Conservation (phyloP, 2,329 filamentous ascomycete genomes). For the Neoscytalidium dimidiatum region DNA sequence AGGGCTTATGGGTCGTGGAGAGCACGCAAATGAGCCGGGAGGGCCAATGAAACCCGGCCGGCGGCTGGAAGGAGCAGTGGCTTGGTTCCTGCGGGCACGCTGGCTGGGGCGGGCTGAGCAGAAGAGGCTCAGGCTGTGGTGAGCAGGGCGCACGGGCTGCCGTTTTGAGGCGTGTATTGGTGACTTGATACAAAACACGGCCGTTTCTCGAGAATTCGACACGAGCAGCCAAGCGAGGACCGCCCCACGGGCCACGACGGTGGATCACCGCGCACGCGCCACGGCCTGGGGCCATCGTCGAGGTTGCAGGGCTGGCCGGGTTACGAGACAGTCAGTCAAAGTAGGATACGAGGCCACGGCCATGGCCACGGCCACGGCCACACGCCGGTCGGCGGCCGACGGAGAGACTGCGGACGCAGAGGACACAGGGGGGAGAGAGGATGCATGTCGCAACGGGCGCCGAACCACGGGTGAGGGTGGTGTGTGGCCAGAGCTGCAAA, state of each 20-base stretch:
- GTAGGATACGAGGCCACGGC: conserved; percentile 8
- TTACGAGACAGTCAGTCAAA: neutral
- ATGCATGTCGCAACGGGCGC: too few species aligned
- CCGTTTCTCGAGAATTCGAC: conserved; percentile 17
- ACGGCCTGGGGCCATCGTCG: too few species aligned
- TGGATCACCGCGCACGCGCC: conserved; percentile 13
- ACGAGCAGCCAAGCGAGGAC: conserved; percentile 8
- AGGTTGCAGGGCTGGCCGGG: conserved; percentile 5
- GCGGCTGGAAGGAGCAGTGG: neutral
- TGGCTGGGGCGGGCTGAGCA: conserved; percentile 4
- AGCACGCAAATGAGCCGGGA: neutral
- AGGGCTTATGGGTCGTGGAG: neutral
- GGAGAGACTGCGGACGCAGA: neutral
- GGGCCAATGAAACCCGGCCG: conserved; percentile 8
- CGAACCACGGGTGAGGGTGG: too few species aligned
- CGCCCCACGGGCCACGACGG: conserved; percentile 9
- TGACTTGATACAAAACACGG: conserved; percentile 13
- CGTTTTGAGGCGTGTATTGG: neutral
- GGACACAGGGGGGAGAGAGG: neutral
- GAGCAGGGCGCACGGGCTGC: neutral
- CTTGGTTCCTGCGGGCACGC: neutral
- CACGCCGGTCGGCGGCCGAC: neutral
- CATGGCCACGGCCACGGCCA: too few species aligned
- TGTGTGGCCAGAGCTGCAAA: too few species aligned
- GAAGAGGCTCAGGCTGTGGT: conserved; percentile 1